Base-by-base conservation (phyloP, 164 flowering plant genomes). In the Chimonanthus salicifolius region DNA sequence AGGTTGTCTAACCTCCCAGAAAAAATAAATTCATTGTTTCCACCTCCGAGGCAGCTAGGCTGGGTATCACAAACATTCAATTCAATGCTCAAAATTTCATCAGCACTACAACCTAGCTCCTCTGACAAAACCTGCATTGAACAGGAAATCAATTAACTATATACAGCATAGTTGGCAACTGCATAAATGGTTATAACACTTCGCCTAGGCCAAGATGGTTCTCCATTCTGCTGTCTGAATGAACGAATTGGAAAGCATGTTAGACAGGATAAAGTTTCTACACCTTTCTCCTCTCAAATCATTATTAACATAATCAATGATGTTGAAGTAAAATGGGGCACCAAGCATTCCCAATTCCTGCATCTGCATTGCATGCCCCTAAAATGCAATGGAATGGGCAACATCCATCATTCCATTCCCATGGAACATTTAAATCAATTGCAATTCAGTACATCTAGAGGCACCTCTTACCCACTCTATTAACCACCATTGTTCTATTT, bases 11-110 rank as follows among this genome's bases (percentile, higher is more conserved):
- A 81, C 83, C 97, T 87, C 78, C 97, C 98, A 81, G 98, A 92
- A 81, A 90, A 92, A 67, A 94, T 92, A 79, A 94, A 94, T 73
- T 94, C 97, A 83, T 90, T 79, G 76, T 91, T 90, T 78, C 83
- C 92, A 74, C 98, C 98, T 78, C 97, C 98, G 78, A 94, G 88
- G 83, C 97, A 92, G 83, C 97, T 91, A 48, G 97, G 94, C 76
- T 92, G 98, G 21, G 95, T 94, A 82, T 94, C 97, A 82, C 97
- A 94, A 68, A 92, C 77, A 79, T 91, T 92, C 77, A 92, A 78
- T 81, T 94, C 97, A 73, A 92, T 71, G 70, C 79, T 83, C 74
- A 83, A 77, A 49, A 94, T 91, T 77, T 94, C 95, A 79, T 91
- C 92, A 74, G 77, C 69, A 21, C 69, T 50, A 76, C 95, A 94